phyloP scores from a whole-genome alignment of 2,329 filamentous ascomycete genomes.

The Lachnellula hyalina region DNA sequence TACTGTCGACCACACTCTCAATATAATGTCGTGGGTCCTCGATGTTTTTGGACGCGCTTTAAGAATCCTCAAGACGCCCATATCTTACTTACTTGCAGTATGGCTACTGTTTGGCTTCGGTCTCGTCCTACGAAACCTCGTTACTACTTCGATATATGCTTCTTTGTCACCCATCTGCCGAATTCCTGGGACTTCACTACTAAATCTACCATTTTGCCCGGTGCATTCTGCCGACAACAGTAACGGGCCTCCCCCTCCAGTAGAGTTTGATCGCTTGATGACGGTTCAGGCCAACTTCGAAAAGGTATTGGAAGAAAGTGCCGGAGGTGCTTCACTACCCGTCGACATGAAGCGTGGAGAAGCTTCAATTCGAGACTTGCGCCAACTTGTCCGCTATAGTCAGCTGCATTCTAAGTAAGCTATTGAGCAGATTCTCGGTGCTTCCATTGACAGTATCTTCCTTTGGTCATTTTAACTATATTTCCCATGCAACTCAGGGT shows the following conservation, averaged over 20 bases:
- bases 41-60: constrained; percentile 56
- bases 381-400: constrained; percentile 66
- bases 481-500: too few species aligned
- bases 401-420: constrained; percentile 51
- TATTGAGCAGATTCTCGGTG: constrained; percentile 6
- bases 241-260: constrained; percentile 25
- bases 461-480: too few species aligned
- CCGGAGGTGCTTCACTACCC: constrained; percentile 61
- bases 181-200: constrained; percentile 57
- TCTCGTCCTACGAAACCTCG: constrained; percentile 55
- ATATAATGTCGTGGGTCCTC: constrained; percentile 41
- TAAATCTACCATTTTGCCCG: constrained; percentile 62
- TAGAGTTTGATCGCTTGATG: constrained; percentile 71
- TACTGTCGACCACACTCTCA: constrained; percentile 14
- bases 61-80: constrained; percentile 56
- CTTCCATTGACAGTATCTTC: too few species aligned
- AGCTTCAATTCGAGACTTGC: constrained; percentile 66
- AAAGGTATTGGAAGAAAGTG: constrained; percentile 63
- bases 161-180: constrained; percentile 66
- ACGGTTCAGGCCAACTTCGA: constrained; percentile 71
- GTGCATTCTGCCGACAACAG: constrained; percentile 18
- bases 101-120: constrained; percentile 56
- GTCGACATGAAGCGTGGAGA: constrained; percentile 77
- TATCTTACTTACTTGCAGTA: constrained; percentile 56
- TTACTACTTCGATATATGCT: constrained; percentile 54